These are phyloP conservation scores for Colletotrichum paranaense DNA, from an alignment of 2,329 filamentous ascomycete species.

Conservation along the genomic window DNA sequence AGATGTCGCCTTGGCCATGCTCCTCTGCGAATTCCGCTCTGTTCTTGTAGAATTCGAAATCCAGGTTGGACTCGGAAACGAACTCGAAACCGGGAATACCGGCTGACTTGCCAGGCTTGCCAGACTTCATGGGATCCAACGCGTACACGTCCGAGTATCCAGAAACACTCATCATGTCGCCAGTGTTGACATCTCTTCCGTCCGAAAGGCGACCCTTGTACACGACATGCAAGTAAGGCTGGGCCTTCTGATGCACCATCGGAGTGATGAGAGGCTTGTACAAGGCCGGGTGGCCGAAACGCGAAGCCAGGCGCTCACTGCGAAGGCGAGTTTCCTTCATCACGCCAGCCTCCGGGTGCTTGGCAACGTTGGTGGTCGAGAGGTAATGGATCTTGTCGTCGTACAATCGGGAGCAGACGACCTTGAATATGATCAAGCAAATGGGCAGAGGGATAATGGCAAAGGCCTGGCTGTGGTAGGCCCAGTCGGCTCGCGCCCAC, in stretches of 20 bases:
- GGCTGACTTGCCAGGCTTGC: constrained; percentile 59
- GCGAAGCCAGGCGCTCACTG: constrained; percentile 76
- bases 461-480: constrained; percentile 68
- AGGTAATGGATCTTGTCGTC: constrained; percentile 87
- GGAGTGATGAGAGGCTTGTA: constrained; percentile 92
- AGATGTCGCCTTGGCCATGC: constrained; percentile 81
- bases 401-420: constrained; percentile 81
- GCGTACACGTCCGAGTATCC: constrained; percentile 86
- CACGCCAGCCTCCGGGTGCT: constrained; percentile 56
- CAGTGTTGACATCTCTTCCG: constrained; percentile 68
- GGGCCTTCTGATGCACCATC: constrained; percentile 93
- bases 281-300: constrained; percentile 91
- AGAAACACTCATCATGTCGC: constrained; percentile 68
- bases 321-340: constrained; percentile 65
- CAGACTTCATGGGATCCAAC: constrained; percentile 79
- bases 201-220: constrained; percentile 85
- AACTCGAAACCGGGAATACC: constrained; percentile 84
- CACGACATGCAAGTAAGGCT: constrained; percentile 85
- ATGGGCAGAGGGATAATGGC: constrained; percentile 80
- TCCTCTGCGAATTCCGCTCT: constrained; percentile 88
- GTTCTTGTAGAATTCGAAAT: constrained; percentile 94
- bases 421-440: constrained; percentile 84
- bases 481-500: constrained; percentile 74
- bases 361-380: constrained; percentile 70
- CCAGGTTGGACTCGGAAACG: constrained; percentile 85